These are phyloP conservation scores for Fraxinus quadrangulata DNA, from an alignment of 257 asterid species.

Conservation along the genomic window DNA sequence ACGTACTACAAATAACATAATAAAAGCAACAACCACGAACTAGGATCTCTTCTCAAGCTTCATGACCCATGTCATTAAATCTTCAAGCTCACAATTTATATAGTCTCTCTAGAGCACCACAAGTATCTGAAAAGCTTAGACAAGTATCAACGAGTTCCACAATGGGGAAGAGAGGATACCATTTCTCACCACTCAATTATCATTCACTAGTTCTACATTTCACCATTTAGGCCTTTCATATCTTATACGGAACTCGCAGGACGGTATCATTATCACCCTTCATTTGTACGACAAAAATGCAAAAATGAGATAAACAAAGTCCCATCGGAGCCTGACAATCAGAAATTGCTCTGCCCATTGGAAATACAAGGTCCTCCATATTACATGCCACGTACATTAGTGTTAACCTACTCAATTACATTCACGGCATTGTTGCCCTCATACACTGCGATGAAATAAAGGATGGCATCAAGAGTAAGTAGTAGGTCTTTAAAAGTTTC, in stretches of 20 bases:
- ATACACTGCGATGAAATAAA: background rate
- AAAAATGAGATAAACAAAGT: background rate
- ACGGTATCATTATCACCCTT: background rate
- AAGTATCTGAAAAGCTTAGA: slow-evolving; percentile 2
- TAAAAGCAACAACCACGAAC: background rate
- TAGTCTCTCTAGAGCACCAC: background rate
- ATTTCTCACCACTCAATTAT: background rate
- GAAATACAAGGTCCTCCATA: background rate
- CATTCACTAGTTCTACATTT: slow-evolving; percentile 1
- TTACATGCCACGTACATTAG: background rate
- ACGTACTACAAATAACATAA: background rate
- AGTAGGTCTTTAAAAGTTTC: background rate
- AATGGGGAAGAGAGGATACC: background rate
- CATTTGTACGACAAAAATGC: background rate
- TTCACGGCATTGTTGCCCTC: background rate
- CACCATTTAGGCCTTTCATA: background rate
- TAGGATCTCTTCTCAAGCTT: background rate
- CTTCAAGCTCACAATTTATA: background rate
- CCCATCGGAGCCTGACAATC: background rate
- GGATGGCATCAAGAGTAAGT: background rate
- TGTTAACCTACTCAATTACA: background rate
- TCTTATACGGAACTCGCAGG: background rate
- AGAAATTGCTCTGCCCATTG: background rate
- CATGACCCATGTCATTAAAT: background rate
- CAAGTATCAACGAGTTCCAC: background rate